Evolutionary conservation across 306 rosid species (phyloP).

Genomic region (Fragaria vesca): DNA sequence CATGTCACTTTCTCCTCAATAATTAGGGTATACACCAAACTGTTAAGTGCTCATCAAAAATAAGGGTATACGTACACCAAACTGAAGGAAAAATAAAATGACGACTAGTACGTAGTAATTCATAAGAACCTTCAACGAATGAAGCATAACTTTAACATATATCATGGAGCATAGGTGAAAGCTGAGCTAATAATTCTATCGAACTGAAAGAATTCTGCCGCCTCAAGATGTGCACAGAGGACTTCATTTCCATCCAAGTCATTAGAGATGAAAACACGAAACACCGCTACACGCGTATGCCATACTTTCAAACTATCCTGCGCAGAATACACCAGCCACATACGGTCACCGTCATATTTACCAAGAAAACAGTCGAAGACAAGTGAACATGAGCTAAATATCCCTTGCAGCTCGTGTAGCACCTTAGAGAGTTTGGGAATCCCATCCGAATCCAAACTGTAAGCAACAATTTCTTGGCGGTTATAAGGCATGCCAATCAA

Average conservation of each 20-base stretch:
- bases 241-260: not conserved
- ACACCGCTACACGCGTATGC: not conserved
- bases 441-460: not conserved
- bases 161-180: not conserved
- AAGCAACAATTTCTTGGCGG: not conserved
- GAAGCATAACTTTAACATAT: too few species aligned
- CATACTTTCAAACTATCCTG: not conserved
- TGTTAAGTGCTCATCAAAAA: too few species aligned
- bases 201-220: not conserved
- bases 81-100: too few species aligned
- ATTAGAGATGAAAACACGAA: not conserved
- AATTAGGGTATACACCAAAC: too few species aligned
- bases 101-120: too few species aligned
- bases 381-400: not conserved
- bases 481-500: not conserved
- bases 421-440: not conserved
- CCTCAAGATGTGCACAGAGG: not conserved
- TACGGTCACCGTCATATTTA: not conserved
- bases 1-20: too few species aligned
- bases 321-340: not conserved
- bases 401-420: not conserved
- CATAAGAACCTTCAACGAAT: too few species aligned
- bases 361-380: not conserved
- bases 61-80: too few species aligned
- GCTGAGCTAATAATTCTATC: not conserved